Percentiles rank a stretch among this genome's conserved stretches.
Conservation (phyloP, 257 asterid genomes). For the Salvia hispanica region DNA sequence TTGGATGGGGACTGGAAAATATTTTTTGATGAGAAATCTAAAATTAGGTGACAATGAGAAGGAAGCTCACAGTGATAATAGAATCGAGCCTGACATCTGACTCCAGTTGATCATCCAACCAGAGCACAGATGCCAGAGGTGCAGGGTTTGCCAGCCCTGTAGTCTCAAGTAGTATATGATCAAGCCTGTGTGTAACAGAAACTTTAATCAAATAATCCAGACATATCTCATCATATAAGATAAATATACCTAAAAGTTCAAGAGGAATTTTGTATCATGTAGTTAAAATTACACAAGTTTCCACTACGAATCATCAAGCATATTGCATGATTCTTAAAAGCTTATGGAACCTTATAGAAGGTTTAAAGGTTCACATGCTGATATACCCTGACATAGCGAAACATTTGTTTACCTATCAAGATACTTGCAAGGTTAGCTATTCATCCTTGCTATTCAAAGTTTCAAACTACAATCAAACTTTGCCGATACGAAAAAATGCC, state of each 20-base stretch:
- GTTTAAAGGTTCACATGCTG: neutral
- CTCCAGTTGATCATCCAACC: conserved; percentile 98
- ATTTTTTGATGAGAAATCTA: neutral
- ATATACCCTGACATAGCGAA: neutral
- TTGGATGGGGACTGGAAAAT: conserved; percentile 19
- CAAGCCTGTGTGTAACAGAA: conserved; percentile 64
- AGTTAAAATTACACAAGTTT: conserved; percentile 10
- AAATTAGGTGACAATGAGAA: conserved; percentile 27
- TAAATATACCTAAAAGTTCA: conserved; percentile 19
- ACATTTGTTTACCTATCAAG: neutral
- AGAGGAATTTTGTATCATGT: conserved; percentile 11
- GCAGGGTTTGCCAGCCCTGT: conserved; percentile 99
- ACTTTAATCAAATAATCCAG: conserved; percentile 2
- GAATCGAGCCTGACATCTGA: conserved; percentile 88
- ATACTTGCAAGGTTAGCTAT: neutral
- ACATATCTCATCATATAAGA: neutral
- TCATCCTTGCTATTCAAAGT: neutral
- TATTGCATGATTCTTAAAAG: neutral
- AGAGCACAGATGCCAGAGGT: conserved; percentile 95
- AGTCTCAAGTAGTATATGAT: conserved; percentile 94
- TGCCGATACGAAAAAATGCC: neutral
- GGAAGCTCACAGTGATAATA: conserved; percentile 76
- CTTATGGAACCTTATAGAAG: neutral
- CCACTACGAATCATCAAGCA: conserved; percentile 14
- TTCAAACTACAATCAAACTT: neutral